Evolutionary conservation across 208 protist genomes (phyloP), one percentile per base, ranked within the genome.

Genomic region (Leishmania tarentolae): DNA sequence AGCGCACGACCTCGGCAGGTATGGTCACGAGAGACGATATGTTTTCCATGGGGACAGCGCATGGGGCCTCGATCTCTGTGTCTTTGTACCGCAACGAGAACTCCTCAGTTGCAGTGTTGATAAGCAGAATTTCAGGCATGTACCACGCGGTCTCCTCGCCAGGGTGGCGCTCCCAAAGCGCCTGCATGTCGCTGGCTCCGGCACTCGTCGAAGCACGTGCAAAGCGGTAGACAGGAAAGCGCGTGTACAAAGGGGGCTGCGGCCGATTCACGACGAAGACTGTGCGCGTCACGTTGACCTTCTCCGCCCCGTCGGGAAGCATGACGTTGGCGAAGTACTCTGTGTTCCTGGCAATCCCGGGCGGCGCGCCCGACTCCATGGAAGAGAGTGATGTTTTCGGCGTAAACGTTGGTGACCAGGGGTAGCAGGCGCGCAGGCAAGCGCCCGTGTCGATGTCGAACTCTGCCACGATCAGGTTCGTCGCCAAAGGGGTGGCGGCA

Each of bases 271-370:
- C 77, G 31, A 96, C 84, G 80, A 96, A 94, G 35, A 94, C 83
- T 17, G 88, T 94, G 66, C 86, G 86, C 61, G 83, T 86, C 59
- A 94, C 80, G 24, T 78, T 81, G 21, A 91, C 80, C 66, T 93
- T 94, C 76, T 96, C 93, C 9, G 90, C 90, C 37, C 93, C 91
- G 75, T 96, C 93, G 47, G 93, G 93, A 28, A 96, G 88, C 93
- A 96, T 96, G 44, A 92, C 83, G 63, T 89, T 91, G 61, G 93
- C 93, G 70, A 94, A 91, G 84, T 93, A 92, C 73, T 93, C 86
- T 17, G 82, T 83, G 71, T 92, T 77, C 21, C 83, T 72, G 0
- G 82, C 80, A 46, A 87, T 78, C 47, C 82, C 75, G 6, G 86
- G 42, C 17, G 80, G 76, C 0, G 69, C 79, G 31, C 57, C 66